phyloP scores from a whole-genome alignment of 2,329 filamentous ascomycete species.

The Diplodia intermedia region DNA sequence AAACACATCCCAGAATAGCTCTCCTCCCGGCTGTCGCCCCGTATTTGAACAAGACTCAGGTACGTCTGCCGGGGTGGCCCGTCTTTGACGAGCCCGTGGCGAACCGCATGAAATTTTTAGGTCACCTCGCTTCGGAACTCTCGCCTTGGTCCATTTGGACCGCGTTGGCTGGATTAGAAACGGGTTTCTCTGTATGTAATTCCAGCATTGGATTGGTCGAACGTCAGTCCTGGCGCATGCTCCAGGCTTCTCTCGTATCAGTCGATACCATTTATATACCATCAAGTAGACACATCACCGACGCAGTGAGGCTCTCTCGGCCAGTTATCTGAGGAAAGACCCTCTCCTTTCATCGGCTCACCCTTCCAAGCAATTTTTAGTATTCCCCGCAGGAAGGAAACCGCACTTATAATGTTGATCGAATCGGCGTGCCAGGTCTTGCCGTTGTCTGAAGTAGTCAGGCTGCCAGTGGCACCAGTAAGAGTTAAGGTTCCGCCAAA shows the following conservation, averaged over 20 bases:
- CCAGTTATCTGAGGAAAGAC: too few relatives aligned
- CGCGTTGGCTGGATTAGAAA: neutral
- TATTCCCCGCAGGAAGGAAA: too few relatives aligned
- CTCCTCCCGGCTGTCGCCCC: neutral
- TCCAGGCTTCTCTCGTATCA: neutral
- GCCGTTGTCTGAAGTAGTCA: conserved; percentile 30
- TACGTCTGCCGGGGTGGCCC: neutral
- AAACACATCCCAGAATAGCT: neutral
- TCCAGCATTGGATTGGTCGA: neutral
- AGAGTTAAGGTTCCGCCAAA: conserved; percentile 22
- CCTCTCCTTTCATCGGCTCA: neutral
- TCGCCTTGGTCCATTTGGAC: neutral
- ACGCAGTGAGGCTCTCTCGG: neutral
- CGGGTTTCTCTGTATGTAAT: too few relatives aligned
- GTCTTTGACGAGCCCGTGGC: neutral
- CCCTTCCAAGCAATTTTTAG: too few relatives aligned
- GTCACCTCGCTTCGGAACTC: neutral
- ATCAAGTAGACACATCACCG: neutral
- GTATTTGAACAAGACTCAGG: neutral
- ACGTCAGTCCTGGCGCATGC: neutral
- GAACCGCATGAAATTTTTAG: neutral
- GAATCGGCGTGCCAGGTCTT: conserved; percentile 34
- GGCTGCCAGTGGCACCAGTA: neutral
- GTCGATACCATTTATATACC: neutral
- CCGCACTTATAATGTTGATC: conserved; percentile 16